These are phyloP conservation scores for Fusarium globosum DNA, from an alignment of 2,329 filamentous ascomycete genomes.

Conservation along the genomic window DNA sequence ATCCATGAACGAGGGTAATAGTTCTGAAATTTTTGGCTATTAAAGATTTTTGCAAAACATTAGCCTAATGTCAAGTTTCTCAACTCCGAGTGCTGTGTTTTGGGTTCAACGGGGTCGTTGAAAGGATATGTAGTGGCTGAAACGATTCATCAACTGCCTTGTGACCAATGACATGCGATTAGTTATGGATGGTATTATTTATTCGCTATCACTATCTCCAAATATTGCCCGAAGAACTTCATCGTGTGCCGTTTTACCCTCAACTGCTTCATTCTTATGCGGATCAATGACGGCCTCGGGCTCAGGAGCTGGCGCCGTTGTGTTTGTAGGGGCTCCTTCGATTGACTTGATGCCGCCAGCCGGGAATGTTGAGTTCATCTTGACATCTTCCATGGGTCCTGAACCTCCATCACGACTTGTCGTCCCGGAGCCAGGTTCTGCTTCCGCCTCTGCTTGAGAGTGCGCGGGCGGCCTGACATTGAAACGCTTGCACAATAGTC, in stretches of 20 bases:
- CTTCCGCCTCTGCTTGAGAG: slow-evolving; percentile 64
- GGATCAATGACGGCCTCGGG: slow-evolving; percentile 62
- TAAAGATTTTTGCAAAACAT: neutral
- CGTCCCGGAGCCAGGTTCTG: slow-evolving; percentile 44
- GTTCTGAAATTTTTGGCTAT: neutral
- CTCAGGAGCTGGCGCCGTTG: slow-evolving; percentile 4
- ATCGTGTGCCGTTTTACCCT: slow-evolving; percentile 78
- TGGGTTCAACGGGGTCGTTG: neutral
- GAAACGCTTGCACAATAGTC: slow-evolving; percentile 94
- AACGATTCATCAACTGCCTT: neutral
- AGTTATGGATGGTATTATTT: slow-evolving; percentile 9
- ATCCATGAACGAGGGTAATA: neutral
- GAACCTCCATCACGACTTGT: slow-evolving; percentile 14
- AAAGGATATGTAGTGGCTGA: neutral
- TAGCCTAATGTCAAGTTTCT: neutral
- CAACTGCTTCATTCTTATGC: slow-evolving; percentile 74
- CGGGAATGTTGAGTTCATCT: slow-evolving; percentile 1
- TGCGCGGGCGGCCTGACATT: slow-evolving; percentile 83
- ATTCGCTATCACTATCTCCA: slow-evolving; percentile 83
- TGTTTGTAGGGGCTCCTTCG: slow-evolving; percentile 9
- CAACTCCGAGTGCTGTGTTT: neutral
- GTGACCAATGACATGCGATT: neutral
- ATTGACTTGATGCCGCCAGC: slow-evolving; percentile 27
- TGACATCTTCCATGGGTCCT: slow-evolving; percentile 27
- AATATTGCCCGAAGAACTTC: slow-evolving; percentile 94